Base-by-base conservation (phyloP, 257 asterid species). In the Henckelia pumila region DNA sequence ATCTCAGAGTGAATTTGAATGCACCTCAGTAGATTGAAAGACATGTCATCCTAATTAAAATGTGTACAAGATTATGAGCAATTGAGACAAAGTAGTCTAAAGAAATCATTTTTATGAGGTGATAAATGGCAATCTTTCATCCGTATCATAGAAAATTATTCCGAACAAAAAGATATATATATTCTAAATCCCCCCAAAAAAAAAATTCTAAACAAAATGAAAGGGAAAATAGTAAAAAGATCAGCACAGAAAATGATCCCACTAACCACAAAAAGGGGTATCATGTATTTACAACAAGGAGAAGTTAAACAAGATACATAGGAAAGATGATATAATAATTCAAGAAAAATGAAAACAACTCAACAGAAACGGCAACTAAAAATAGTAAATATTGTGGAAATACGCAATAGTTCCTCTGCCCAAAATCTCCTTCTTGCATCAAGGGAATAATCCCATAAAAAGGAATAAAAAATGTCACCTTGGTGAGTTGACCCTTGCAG, bases 401-500 rank as follows among this genome's bases (percentile, higher is more conserved):
- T 47, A 47, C 21, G 6, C 21, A 17, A 7, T 14, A 14, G 20
- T 47, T 47, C 55, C 55, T 47, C 17, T 2, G 8, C 21, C 8
- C 8, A 5, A 16, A 17, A 47, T 5, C 21, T 17, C 21, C 8
- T 47, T 17, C 21, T 14, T 5, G 55, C 20, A 16, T 47, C 55
- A 47, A 47, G 55, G 55, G 21, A 47, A 47, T 8, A 49, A 64
- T 0, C 4, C 11, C 17, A 47, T 24, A 8, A 16, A 44, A 44
- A 10, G 24, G 37, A 61, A 65, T 5, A 55, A 67, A 67, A 49
- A 61, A 61, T 16, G 10, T 4, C 37, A 71, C 76, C 73, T 76
- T 76, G 19, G 59, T 71, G 23, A 76, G 68, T 57, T 71, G 79
- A 32, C 81, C 79, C 30, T 67, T 74, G 68, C 77, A 49, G 75